These are phyloP conservation scores for Porodaedalea pini DNA, from an alignment of 1,284 basidiomycete species.

Conservation along the genomic window DNA sequence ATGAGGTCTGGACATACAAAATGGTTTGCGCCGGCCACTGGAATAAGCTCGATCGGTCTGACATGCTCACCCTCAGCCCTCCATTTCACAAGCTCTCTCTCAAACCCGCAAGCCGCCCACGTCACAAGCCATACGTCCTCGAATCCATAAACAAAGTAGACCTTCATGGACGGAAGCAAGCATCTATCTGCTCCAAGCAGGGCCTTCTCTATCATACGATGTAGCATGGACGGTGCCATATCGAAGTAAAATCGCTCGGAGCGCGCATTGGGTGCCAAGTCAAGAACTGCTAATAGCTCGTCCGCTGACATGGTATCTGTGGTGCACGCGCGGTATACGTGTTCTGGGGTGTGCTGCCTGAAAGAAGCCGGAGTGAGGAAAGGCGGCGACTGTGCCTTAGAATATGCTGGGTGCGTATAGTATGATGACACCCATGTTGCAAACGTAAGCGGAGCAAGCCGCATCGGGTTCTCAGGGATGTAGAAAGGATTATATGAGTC, in stretches of 20 bases:
- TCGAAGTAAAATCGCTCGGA: constrained; percentile 11
- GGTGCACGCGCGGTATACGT: neutral
- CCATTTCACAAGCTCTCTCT: constrained; percentile 19
- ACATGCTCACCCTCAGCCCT: constrained; percentile 11
- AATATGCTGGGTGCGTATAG: constrained; percentile 8
- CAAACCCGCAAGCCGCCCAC: constrained; percentile 24
- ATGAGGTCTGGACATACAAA: constrained; percentile 22
- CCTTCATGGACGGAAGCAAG: neutral
- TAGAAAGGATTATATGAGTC: constrained; percentile 11
- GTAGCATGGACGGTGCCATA: neutral
- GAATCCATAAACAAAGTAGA: constrained; percentile 8
- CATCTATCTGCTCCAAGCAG: neutral
- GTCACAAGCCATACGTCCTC: constrained; percentile 19
- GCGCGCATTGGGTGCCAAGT: constrained; percentile 7
- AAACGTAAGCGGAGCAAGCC: neutral
- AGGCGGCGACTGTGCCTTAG: neutral
- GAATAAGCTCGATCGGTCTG: constrained; percentile 22
- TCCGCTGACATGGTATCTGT: constrained; percentile 3
- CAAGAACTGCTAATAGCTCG: constrained; percentile 1
- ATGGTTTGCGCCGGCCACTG: constrained; percentile 27
- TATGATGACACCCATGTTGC: constrained; percentile 7
- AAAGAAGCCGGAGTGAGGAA: neutral
- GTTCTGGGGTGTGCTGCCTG: neutral
- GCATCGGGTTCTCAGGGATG: neutral
- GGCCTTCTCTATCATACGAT: neutral